A percentile compares a stretch with the other conserved stretches of the same genome.
phyloP scores from a whole-genome alignment of 2,329 filamentous ascomycete species.

The Balansia obtecta region DNA sequence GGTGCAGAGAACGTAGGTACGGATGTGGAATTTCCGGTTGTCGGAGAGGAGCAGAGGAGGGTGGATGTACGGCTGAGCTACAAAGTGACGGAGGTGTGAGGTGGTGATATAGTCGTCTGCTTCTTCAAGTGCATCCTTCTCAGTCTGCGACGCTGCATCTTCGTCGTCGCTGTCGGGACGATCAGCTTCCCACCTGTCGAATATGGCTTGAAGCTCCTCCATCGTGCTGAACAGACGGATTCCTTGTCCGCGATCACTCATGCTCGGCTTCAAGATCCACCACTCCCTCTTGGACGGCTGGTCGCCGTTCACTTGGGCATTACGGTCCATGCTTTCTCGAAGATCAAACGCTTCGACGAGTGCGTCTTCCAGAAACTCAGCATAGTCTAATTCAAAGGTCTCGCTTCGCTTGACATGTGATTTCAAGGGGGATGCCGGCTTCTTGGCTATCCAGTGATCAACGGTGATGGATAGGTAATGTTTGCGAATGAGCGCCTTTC shows the following conservation, averaged over 20 bases:
- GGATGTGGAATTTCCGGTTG: slow-evolving; percentile 83
- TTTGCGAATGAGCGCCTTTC: slow-evolving; percentile 92
- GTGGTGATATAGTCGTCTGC: slow-evolving; percentile 55
- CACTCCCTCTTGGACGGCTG: slow-evolving; percentile 48
- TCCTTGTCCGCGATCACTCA: slow-evolving; percentile 93
- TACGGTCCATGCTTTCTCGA: slow-evolving; percentile 61
- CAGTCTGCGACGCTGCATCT: slow-evolving; percentile 35
- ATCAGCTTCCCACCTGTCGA: slow-evolving; percentile 78
- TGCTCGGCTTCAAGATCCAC: slow-evolving; percentile 97
- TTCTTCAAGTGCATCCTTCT: slow-evolving; percentile 18
- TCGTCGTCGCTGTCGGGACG: slow-evolving; percentile 54
- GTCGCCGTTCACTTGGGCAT: slow-evolving; percentile 26
- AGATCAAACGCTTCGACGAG: slow-evolving; percentile 84
- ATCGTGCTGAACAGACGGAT: slow-evolving; percentile 82
- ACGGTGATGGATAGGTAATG: slow-evolving; percentile 83
- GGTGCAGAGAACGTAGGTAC: slow-evolving; percentile 76
- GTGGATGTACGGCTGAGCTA: slow-evolving; percentile 90
- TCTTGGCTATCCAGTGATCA: slow-evolving; percentile 73
- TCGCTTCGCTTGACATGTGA: slow-evolving; percentile 65
- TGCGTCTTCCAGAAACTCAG: slow-evolving; percentile 91
- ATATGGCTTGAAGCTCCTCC: slow-evolving; percentile 73
- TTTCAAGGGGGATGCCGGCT: slow-evolving; percentile 57
- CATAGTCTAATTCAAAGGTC: slow-evolving; percentile 89
- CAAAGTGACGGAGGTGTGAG: slow-evolving; percentile 87
- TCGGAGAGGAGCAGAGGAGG: slow-evolving; percentile 63